These are phyloP conservation scores for Syzygium oleosum DNA, from an alignment of 345 rosid genomes.

Conservation along the genomic window DNA sequence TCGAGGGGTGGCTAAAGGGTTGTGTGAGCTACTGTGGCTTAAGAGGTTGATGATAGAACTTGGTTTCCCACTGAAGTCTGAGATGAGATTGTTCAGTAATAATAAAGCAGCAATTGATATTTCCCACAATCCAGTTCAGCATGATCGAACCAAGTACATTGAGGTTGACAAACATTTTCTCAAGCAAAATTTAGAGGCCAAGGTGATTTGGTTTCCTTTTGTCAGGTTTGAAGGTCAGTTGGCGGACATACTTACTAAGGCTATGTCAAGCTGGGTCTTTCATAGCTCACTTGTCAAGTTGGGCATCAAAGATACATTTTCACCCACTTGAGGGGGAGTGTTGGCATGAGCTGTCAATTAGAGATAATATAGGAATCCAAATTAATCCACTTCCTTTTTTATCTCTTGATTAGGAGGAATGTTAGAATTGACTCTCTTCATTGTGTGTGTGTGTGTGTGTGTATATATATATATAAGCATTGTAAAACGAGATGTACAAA, in stretches of 20 bases:
- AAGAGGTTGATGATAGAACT: not conserved
- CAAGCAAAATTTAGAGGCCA: not conserved
- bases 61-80: not conserved
- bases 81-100: not conserved
- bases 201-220: not conserved
- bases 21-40: not conserved
- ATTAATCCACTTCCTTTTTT: too few relatives aligned
- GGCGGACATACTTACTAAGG: not conserved
- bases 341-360: not conserved
- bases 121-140: fast-evolving
- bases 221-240: not conserved
- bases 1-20: not conserved
- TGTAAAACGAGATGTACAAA: too few relatives aligned
- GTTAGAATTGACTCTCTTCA: too few relatives aligned
- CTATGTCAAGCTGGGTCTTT: not conserved
- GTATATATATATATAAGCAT: too few relatives aligned
- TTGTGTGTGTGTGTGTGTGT: too few relatives aligned
- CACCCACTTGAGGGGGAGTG: not conserved
- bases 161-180: not conserved
- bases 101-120: not conserved
- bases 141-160: not conserved
- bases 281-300: not conserved
- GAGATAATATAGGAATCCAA: not conserved
- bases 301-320: not conserved
- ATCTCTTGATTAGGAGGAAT: too few relatives aligned